These are phyloP conservation scores for Neurospora discreta DNA, from an alignment of 495 filamentous ascomycete species.

Conservation along the genomic window DNA sequence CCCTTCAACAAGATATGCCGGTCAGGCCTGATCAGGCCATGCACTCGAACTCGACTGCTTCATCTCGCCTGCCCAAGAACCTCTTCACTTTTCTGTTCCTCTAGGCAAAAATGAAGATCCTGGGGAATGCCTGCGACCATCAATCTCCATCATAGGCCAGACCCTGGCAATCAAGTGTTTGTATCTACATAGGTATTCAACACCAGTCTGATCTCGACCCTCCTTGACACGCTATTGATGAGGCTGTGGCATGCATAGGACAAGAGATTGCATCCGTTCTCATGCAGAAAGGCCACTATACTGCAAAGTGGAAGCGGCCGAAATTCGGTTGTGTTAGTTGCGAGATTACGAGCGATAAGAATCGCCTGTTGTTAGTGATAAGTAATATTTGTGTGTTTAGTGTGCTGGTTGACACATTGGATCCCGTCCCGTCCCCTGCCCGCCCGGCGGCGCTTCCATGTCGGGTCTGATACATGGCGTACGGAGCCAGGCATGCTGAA, in stretches of 20 bases:
- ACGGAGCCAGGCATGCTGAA: background rate
- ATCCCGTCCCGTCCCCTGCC: background rate
- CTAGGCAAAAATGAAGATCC: background rate
- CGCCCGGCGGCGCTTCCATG: background rate
- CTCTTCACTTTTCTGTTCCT: background rate
- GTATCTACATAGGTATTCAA: background rate
- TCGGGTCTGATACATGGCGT: background rate
- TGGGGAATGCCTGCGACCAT: background rate
- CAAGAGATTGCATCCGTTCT: background rate
- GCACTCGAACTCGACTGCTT: no score
- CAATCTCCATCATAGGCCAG: background rate
- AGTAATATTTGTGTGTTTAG: background rate
- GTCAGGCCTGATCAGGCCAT: no score
- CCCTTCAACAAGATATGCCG: no score
- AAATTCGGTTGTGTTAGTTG: background rate
- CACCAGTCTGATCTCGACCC: background rate
- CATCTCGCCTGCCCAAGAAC: no score
- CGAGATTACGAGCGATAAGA: background rate
- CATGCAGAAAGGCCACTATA: no score
- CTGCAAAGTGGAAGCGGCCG: background rate
- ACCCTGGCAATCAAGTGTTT: background rate
- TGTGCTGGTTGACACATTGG: background rate
- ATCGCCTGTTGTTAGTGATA: background rate
- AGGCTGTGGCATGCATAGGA: background rate
- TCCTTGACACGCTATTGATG: background rate